phyloP scores from a whole-genome alignment of 1,139 yeast genomes.

The Yamadazyma triangularis region DNA sequence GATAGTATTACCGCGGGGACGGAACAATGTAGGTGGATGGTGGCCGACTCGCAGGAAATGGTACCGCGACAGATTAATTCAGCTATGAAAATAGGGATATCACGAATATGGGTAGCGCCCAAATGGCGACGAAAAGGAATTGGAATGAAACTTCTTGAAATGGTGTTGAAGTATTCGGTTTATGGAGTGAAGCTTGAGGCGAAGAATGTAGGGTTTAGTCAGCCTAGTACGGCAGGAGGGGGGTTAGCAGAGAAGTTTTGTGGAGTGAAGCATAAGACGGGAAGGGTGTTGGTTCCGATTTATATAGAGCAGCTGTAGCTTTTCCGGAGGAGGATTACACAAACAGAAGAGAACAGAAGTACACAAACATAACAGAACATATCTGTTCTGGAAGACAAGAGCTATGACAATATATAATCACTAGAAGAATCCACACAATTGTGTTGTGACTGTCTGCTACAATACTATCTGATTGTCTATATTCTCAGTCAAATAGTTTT shows the following conservation, averaged over 20 bases:
- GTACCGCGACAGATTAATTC: conserved; percentile 32
- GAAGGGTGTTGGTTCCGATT: conserved; percentile 48
- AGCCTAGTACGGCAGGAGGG: conserved; percentile 63
- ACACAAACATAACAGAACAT: conserved; percentile 45
- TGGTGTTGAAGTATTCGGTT: conserved; percentile 37
- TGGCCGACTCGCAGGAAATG: conserved; percentile 25
- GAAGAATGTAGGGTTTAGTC: conserved; percentile 59
- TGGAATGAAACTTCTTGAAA: conserved; percentile 39
- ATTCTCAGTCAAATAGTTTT: too few species aligned
- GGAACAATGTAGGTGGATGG: conserved; percentile 45
- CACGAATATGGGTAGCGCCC: conserved; percentile 61
- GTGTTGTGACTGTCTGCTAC: conserved; percentile 10
- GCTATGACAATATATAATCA: conserved; percentile 21
- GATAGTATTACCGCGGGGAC: conserved; percentile 23
- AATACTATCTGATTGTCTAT: conserved; percentile 49
- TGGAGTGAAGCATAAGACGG: conserved; percentile 47
- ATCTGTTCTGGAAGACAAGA: conserved; percentile 44
- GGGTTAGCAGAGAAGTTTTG: conserved; percentile 48
- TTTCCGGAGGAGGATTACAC: conserved; percentile 60
- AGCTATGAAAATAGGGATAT: conserved; percentile 46
- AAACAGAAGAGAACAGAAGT: conserved; percentile 41
- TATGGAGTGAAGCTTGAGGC: conserved; percentile 47
- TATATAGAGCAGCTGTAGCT: conserved; percentile 48
- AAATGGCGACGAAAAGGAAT: conserved; percentile 50
- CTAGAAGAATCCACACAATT: neutral